Evolutionary conservation across 2,329 filamentous ascomycete genomes (phyloP).

Genomic region (Davidsoniella australis): DNA sequence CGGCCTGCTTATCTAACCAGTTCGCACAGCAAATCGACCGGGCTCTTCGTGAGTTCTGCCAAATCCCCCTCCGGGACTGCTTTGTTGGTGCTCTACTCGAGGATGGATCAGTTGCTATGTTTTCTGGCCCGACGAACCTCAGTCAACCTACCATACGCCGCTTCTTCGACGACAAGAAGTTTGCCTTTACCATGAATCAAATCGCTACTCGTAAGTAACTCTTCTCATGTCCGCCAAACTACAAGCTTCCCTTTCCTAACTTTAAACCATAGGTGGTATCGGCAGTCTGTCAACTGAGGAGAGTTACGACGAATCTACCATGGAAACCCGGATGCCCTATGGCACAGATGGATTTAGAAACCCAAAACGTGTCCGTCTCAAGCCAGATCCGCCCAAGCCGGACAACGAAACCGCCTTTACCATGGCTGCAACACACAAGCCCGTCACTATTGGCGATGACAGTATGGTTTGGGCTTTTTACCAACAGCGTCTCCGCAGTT

Average conservation of each 20-base stretch:
- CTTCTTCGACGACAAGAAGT: conserved; percentile 31
- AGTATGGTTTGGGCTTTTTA: conserved; percentile 43
- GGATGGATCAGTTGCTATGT: conserved; percentile 29
- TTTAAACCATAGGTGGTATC: not conserved
- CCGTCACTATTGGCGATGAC: conserved; percentile 34
- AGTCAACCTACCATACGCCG: conserved; percentile 23
- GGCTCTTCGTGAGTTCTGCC: conserved; percentile 34
- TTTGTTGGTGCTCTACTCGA: conserved; percentile 35
- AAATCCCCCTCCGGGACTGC: conserved; percentile 32
- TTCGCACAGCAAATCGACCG: conserved; percentile 29
- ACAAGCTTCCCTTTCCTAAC: not conserved
- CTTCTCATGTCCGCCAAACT: not conserved
- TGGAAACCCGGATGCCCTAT: too few species aligned
- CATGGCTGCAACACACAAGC: not conserved
- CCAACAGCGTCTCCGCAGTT: conserved; percentile 41
- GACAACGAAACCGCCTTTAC: too few species aligned
- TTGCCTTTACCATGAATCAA: conserved; percentile 15
- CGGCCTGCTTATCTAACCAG: not conserved
- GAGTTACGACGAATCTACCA: not conserved
- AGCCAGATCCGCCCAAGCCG: too few species aligned
- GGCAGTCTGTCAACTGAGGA: not conserved
- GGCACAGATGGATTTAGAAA: too few species aligned
- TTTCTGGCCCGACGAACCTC: conserved; percentile 26
- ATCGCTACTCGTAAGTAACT: conserved; percentile 3
- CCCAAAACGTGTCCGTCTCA: too few species aligned